Percentiles rank a stretch among this genome's conserved stretches.
phyloP scores from a whole-genome alignment of 2,329 filamentous ascomycete species.

The Botrytis byssoidea region DNA sequence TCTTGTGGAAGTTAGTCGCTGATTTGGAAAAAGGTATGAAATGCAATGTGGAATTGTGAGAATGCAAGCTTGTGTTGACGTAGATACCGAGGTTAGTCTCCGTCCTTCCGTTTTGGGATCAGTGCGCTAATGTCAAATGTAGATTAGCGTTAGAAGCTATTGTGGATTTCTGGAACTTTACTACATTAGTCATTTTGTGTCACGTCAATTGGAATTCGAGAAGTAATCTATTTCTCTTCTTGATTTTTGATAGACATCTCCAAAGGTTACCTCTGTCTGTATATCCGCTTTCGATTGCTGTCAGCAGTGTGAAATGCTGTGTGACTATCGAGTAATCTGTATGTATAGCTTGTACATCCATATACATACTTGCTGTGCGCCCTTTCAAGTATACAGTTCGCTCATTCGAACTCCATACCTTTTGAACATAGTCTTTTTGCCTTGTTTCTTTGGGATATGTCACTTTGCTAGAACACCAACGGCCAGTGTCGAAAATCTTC shows the following conservation, averaged over 20 bases:
- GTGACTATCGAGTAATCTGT: neutral
- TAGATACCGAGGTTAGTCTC: constrained; percentile 16
- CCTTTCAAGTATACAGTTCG: neutral
- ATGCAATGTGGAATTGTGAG: neutral
- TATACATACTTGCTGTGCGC: neutral
- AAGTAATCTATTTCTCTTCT: neutral
- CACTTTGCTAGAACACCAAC: neutral
- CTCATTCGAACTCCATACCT: neutral
- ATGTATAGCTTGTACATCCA: neutral
- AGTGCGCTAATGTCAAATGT: neutral
- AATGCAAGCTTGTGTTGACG: constrained; percentile 13
- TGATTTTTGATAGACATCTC: too few relatives aligned
- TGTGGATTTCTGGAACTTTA: constrained; percentile 3
- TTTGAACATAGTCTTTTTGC: neutral
- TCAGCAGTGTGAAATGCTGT: neutral
- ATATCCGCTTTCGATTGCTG: neutral
- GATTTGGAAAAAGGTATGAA: neutral
- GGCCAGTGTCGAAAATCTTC: neutral
- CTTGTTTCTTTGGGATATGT: neutral
- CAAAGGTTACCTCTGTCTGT: neutral
- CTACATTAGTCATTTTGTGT: neutral
- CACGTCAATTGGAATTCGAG: neutral
- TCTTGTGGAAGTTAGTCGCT: neutral
- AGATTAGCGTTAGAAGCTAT: constrained; percentile 1
- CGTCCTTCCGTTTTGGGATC: constrained; percentile 7